Evolutionary conservation across 345 rosid genomes (phyloP).

Genomic region (Arabis alpina): DNA sequence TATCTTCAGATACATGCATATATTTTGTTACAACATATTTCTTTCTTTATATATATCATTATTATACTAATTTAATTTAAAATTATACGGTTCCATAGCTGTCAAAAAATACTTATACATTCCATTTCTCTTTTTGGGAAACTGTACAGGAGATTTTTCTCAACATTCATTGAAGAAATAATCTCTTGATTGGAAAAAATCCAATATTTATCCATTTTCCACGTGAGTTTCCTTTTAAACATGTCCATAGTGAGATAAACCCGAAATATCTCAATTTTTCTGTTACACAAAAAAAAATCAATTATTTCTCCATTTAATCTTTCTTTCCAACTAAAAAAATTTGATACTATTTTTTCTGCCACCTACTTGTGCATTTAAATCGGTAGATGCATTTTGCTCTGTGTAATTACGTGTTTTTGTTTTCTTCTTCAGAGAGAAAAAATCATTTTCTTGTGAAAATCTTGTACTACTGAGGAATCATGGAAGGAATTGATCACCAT

Average conservation of each 20-base stretch:
- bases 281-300: not conserved
- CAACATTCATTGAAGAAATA: not conserved
- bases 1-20: too few relatives aligned
- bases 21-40: too few relatives aligned
- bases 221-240: not conserved
- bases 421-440: not conserved
- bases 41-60: too few relatives aligned
- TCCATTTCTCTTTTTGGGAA: too few relatives aligned
- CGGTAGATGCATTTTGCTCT: constrained; percentile 1
- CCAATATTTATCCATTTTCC: not conserved
- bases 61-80: too few relatives aligned
- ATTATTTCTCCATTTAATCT: not conserved
- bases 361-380: constrained; percentile 14
- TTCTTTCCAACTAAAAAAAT: not conserved
- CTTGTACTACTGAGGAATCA: constrained; percentile 16
- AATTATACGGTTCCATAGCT: too few relatives aligned
- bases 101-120: too few relatives aligned
- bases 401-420: not conserved
- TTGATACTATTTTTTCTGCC: not conserved
- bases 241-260: not conserved
- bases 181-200: not conserved
- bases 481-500: constrained; percentile 65
- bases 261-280: not conserved
- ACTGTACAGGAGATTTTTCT: too few relatives aligned
- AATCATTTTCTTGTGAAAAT: constrained; percentile 8